Conservation (phyloP, 345 rosid species). For the Cochlearia excelsa region DNA sequence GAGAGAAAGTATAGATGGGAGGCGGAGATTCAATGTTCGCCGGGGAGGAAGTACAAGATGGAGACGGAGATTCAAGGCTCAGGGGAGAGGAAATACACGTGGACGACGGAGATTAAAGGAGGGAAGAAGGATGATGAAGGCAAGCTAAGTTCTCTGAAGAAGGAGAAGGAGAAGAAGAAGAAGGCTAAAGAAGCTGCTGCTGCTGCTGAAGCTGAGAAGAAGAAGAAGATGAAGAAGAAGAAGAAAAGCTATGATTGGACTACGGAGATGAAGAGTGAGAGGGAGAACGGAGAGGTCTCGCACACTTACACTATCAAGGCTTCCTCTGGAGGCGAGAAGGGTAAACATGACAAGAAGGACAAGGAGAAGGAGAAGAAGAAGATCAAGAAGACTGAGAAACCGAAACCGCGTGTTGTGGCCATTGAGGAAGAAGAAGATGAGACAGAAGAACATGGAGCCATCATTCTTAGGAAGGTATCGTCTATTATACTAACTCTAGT, state of each 20-base stretch:
- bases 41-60: constrained; percentile 44
- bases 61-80: constrained; percentile 68
- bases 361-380: constrained; percentile 43
- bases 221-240: constrained; percentile 17
- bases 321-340: constrained; percentile 48
- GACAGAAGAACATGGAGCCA: constrained; percentile 46
- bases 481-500: background rate
- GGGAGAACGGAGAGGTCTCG: constrained; percentile 45
- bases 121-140: constrained; percentile 32
- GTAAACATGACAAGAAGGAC: constrained; percentile 39
- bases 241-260: constrained; percentile 54
- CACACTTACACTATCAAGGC: constrained; percentile 62
- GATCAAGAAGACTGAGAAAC: constrained; percentile 45
- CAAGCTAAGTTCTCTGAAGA: constrained; percentile 15
- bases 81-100: constrained; percentile 64
- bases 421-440: constrained; percentile 52
- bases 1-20: constrained; percentile 72
- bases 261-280: constrained; percentile 71
- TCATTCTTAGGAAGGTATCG: constrained; percentile 62
- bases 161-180: constrained; percentile 37
- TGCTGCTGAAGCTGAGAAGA: constrained; percentile 46
- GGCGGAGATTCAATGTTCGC: constrained; percentile 22
- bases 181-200: constrained; percentile 38
- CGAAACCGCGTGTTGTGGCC: constrained; percentile 59
- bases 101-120: constrained; percentile 60